These are phyloP conservation scores for Triticum dicoccoides DNA, from an alignment of 176 grass and related monocot species.

Conservation along the genomic window DNA sequence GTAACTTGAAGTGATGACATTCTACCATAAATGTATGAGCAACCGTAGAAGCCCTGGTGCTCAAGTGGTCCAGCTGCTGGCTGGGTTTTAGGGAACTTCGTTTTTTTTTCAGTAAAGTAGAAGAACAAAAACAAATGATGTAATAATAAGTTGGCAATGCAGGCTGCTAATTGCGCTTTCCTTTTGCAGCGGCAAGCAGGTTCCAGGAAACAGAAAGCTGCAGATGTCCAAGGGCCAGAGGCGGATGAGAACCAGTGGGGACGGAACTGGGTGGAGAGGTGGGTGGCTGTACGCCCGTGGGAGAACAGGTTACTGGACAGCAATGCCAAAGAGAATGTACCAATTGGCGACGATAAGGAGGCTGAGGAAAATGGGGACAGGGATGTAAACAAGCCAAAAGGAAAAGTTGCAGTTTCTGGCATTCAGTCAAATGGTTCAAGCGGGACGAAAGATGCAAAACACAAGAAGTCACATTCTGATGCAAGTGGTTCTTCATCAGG, in stretches of 20 bases:
- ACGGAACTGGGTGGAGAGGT: slow-evolving; percentile 85
- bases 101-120: neutral
- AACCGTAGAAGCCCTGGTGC: neutral
- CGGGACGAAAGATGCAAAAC: slow-evolving; percentile 34
- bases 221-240: slow-evolving; percentile 40
- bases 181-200: slow-evolving; percentile 72
- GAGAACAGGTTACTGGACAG: slow-evolving; percentile 80
- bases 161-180: slow-evolving; percentile 25
- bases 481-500: slow-evolving; percentile 60
- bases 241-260: slow-evolving; percentile 78
- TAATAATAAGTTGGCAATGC: neutral
- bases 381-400: slow-evolving; percentile 43
- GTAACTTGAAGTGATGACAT: slow-evolving; percentile 23
- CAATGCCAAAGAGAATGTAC: slow-evolving; percentile 55
- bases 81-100: neutral
- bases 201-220: slow-evolving; percentile 62
- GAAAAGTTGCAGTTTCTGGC: slow-evolving; percentile 20
- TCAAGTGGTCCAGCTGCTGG: neutral
- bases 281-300: slow-evolving; percentile 97
- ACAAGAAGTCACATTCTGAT: slow-evolving; percentile 55
- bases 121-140: neutral
- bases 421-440: slow-evolving; percentile 24
- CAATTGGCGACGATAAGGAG: slow-evolving; percentile 23
- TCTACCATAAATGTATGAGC: neutral
- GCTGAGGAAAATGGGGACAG: slow-evolving; percentile 32